These are phyloP conservation scores for Gliomastix tumulicola DNA, from an alignment of 2,329 filamentous ascomycete species.

Conservation along the genomic window DNA sequence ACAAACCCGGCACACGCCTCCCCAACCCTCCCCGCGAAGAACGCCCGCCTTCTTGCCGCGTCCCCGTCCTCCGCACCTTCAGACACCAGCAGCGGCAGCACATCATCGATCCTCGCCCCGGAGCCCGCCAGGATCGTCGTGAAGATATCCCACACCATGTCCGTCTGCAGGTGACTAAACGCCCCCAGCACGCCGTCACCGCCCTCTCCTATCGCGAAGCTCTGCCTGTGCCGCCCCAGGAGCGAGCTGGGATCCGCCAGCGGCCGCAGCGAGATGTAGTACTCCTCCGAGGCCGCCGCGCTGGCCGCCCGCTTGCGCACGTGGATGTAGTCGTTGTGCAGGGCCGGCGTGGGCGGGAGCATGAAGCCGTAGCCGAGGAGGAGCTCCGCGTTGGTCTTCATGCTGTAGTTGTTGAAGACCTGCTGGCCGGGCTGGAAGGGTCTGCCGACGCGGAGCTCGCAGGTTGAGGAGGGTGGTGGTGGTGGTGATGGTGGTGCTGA, in stretches of 20 bases:
- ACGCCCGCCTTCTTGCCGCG: constrained; percentile 11
- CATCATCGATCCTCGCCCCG: constrained; percentile 12
- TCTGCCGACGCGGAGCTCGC: constrained; percentile 33
- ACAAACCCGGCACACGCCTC: constrained; percentile 20
- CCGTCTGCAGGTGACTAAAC: constrained; percentile 45
- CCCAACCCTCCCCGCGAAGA: constrained; percentile 21
- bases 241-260: constrained; percentile 39
- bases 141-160: constrained; percentile 44
- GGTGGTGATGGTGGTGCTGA: too few relatives aligned
- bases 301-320: constrained; percentile 38
- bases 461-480: too few relatives aligned
- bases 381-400: constrained; percentile 67
- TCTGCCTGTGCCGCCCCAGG: constrained; percentile 32
- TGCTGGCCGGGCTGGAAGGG: constrained; percentile 44
- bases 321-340: constrained; percentile 56
- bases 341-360: constrained; percentile 33
- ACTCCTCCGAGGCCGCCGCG: constrained; percentile 27
- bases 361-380: constrained; percentile 59
- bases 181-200: constrained; percentile 27
- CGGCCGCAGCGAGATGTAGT: constrained; percentile 45
- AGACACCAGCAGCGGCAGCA: constrained; percentile 11
- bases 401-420: constrained; percentile 65
- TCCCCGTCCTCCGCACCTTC: constrained; percentile 11
- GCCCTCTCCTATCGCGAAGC: constrained; percentile 26
- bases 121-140: constrained; percentile 25